Conservation (phyloP, 2,329 filamentous ascomycete genomes). For the Fusarium fujikuroi region DNA sequence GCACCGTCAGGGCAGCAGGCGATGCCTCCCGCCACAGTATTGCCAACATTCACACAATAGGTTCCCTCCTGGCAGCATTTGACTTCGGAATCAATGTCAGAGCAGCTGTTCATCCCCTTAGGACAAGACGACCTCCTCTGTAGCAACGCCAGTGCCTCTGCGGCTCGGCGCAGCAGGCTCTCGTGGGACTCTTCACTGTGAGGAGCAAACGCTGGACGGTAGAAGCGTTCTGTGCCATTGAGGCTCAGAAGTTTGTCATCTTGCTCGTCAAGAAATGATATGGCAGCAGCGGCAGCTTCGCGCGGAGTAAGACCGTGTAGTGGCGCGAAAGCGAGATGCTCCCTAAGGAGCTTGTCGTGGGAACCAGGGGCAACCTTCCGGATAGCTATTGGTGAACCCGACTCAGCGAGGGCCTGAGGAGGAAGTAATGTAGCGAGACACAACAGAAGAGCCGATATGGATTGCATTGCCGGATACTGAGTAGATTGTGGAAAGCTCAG, state of each 20-base stretch:
- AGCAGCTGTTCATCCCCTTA: slow-evolving; percentile 71
- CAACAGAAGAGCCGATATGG: slow-evolving; percentile 52
- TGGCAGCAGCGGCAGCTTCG: slow-evolving; percentile 47
- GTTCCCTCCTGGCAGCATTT: slow-evolving; percentile 77
- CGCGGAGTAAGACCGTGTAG: slow-evolving; percentile 42
- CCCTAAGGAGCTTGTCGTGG: slow-evolving; percentile 77
- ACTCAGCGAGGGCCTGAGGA: slow-evolving; percentile 50
- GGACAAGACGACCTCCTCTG: slow-evolving; percentile 75
- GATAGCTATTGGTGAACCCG: slow-evolving; percentile 66
- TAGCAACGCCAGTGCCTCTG: slow-evolving; percentile 59
- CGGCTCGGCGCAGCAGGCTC: slow-evolving; percentile 55
- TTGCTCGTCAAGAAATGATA: slow-evolving; percentile 45
- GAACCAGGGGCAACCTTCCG: slow-evolving; percentile 78
- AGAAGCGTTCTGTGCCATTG: slow-evolving; percentile 44
- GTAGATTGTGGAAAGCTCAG: background rate
- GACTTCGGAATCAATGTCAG: slow-evolving; percentile 71
- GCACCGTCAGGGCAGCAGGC: slow-evolving; percentile 78
- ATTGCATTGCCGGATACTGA: slow-evolving; percentile 51
- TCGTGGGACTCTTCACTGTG: slow-evolving; percentile 52
- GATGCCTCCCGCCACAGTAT: slow-evolving; percentile 72
- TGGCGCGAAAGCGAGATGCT: slow-evolving; percentile 67
- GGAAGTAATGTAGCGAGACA: slow-evolving; percentile 60
- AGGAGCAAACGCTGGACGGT: slow-evolving; percentile 62
- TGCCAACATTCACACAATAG: slow-evolving; percentile 71
- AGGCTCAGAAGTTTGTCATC: slow-evolving; percentile 36